phyloP scores from a whole-genome alignment of 768 basidiomycete species.

The Auricularia auricula-judae region DNA sequence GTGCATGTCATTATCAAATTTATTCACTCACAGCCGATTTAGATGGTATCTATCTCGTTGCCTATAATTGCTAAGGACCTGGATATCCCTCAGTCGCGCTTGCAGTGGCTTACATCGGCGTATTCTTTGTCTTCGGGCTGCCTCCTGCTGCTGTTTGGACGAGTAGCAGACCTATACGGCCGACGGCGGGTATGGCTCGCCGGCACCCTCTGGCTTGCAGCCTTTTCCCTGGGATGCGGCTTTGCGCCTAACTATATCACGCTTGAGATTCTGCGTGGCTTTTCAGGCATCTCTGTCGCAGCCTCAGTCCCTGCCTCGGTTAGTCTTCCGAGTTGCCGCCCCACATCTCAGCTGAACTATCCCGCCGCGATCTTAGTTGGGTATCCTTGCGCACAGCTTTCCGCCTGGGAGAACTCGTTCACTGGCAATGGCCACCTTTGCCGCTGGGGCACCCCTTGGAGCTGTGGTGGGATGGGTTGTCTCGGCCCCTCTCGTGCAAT shows the following conservation, averaged over 20 bases:
- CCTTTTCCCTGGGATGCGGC: slow-evolving; percentile 53
- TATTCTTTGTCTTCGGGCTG: slow-evolving; percentile 42
- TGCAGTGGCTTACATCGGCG: background rate
- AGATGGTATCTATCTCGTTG: background rate
- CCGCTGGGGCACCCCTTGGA: slow-evolving; percentile 77
- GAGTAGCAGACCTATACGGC: slow-evolving; percentile 74
- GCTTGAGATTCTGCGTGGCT: slow-evolving; percentile 59
- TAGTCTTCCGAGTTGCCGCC: slow-evolving; percentile 11
- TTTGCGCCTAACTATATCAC: slow-evolving; percentile 47
- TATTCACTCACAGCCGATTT: background rate
- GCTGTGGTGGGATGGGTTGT: slow-evolving; percentile 57
- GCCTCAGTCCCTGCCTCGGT: slow-evolving; percentile 67
- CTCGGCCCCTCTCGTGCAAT: slow-evolving; percentile 61
- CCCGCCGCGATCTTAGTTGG: slow-evolving; percentile 36
- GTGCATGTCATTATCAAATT: background rate
- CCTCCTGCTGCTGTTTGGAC: slow-evolving; percentile 61
- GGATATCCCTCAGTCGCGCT: background rate
- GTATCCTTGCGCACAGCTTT: slow-evolving; percentile 74
- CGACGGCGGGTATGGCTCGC: slow-evolving; percentile 54
- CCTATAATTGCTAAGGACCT: background rate
- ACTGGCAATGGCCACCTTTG: slow-evolving; percentile 71
- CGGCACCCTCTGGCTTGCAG: slow-evolving; percentile 43
- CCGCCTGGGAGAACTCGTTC: slow-evolving; percentile 57
- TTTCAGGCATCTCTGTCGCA: slow-evolving; percentile 74
- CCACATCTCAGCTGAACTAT: background rate